Conservation (phyloP, 176 grass and related monocot species). For the Musa acuminata region DNA sequence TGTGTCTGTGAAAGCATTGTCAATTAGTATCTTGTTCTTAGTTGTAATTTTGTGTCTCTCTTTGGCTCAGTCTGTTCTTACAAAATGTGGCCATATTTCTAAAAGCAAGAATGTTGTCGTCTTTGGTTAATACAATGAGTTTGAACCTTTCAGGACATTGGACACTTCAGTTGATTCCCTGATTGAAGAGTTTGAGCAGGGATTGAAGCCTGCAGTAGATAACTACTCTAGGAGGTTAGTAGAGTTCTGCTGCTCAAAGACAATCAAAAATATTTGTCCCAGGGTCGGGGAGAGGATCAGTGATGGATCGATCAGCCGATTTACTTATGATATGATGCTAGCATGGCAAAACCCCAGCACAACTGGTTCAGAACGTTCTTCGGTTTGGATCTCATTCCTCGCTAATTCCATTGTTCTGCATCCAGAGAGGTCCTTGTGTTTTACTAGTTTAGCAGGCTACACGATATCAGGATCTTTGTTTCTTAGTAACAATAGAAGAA, state of each 20-base stretch:
- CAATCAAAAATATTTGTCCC: constrained; percentile 33
- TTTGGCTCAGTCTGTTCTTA: no score
- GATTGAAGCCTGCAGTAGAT: constrained; percentile 40
- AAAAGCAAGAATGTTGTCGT: neutral
- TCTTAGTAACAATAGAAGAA: no score
- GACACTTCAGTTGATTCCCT: constrained; percentile 40
- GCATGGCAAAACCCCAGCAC: constrained; percentile 64
- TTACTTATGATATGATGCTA: constrained; percentile 95
- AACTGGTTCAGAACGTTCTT: constrained; percentile 30
- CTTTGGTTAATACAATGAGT: neutral
- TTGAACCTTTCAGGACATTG: constrained; percentile 45
- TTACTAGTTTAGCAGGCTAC: neutral
- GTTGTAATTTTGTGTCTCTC: no score
- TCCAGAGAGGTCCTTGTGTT: neutral
- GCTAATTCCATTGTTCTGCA: neutral
- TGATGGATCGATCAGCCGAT: constrained; percentile 48
- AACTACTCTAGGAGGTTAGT: constrained; percentile 77
- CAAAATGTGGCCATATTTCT: neutral
- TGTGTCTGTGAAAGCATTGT: no score
- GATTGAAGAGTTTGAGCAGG: constrained; percentile 38
- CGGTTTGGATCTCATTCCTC: constrained; percentile 28
- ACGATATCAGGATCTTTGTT: no score
- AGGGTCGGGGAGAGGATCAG: constrained; percentile 49
- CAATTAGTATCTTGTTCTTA: no score
- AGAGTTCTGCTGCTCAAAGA: constrained; percentile 64